Conservation (phyloP, 2,329 filamentous ascomycete genomes). For the Penicillium sp. region DNA sequence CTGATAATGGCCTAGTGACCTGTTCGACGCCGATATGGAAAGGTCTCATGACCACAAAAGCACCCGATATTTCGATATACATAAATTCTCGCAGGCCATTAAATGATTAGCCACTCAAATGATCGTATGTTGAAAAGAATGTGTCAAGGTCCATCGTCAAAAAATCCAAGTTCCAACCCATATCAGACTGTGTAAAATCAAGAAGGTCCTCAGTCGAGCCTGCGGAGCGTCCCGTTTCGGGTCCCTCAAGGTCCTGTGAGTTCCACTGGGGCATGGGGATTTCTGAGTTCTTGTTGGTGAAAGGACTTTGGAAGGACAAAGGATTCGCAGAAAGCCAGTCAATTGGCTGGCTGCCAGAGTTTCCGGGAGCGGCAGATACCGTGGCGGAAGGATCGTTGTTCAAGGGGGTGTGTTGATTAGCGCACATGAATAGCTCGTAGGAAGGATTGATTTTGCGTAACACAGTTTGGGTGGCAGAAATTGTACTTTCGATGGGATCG, state of each 20-base stretch:
- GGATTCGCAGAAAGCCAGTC: neutral
- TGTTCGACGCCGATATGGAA: no score
- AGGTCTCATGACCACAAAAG: no score
- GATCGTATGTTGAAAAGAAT: constrained; percentile 32
- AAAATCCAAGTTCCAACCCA: constrained; percentile 38
- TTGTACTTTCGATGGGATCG: constrained; percentile 25
- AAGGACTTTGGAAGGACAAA: neutral
- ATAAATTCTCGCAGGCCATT: neutral
- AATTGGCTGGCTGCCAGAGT: neutral
- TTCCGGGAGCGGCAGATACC: neutral
- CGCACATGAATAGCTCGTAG: constrained; percentile 22
- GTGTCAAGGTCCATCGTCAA: constrained; percentile 38
- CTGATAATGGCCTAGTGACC: no score
- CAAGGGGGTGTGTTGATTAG: neutral
- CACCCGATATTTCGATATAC: no score
- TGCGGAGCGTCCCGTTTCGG: constrained; percentile 17
- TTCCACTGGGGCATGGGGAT: constrained; percentile 20
- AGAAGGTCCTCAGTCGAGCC: constrained; percentile 29
- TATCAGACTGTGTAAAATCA: constrained; percentile 34
- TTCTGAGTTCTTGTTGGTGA: constrained; percentile 3
- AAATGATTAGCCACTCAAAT: constrained; percentile 10
- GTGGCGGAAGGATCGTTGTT: neutral
- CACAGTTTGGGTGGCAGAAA: constrained; percentile 29
- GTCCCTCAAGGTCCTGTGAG: constrained; percentile 16
- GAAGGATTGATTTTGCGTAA: constrained; percentile 27